Base-by-base conservation (phyloP, 345 rosid species). In the Raphanus raphanistrum region DNA sequence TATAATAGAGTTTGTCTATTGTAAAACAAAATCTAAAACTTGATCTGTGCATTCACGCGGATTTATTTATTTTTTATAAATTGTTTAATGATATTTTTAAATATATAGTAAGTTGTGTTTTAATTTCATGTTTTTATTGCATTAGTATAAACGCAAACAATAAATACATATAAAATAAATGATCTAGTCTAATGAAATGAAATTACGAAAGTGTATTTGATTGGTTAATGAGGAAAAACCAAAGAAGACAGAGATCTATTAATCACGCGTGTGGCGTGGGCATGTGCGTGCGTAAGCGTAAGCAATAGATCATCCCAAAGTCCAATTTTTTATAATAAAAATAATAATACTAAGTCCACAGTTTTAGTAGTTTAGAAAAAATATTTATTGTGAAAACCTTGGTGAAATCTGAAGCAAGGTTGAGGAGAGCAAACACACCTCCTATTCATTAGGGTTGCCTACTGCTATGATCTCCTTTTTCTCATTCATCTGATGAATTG, bases 371-470 rank as follows among this genome's bases (percentile, higher is more conserved):
- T 57, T 66, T 58, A 59, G 0, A 59, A 12, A 28, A 10, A 12
- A 10, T 8, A 48, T 27, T n/a, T 27, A 7, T 13, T 63, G 54
- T 29, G 2, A 8, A 68, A 64, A 80, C 79, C 12, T 80, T 80
- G 76, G 82, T 74, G 67, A 80, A 80, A 75, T 80, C 72, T 80
- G 76, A 80, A 80, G 82, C 82, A 75, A 80, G 66, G 76, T 70
- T 74, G 82, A 70, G 62, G 54, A 70, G 79, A 65, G 76, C 82
- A 80, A 76, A 74, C 82, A 70, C 64, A 69, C 76, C 75, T 63
- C 48, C 55, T 66, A 80, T 80, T 74, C 82, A 80, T 80, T 74
- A 67, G 79, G 76, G 68, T 28, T 58, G 32, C 76, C 79, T 74
- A 74, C 71, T 74, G 32, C 71, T 55, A 62, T 73, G 48, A 11